phyloP scores from a whole-genome alignment of 176 grass and related monocot species.

The Oryza officinalis region DNA sequence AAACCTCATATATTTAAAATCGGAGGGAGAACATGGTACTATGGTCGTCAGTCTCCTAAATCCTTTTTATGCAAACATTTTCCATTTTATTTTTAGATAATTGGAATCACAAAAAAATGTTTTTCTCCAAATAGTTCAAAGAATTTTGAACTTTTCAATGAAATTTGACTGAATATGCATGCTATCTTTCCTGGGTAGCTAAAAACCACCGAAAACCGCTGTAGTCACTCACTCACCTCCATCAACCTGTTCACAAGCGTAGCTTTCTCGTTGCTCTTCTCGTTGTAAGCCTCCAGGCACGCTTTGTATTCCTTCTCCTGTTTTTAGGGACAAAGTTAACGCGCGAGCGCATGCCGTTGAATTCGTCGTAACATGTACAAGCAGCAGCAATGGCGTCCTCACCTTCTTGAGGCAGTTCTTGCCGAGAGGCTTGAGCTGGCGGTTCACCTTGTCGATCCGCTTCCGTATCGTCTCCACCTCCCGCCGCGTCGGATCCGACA shows the following conservation, averaged over 20 bases:
- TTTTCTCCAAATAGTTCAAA: not conserved
- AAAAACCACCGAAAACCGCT: not conserved
- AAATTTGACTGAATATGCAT: not conserved
- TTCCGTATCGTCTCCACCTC: slow-evolving; percentile 74
- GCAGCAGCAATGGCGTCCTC: not conserved
- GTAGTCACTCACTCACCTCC: slow-evolving; percentile 21
- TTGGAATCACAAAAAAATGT: not conserved
- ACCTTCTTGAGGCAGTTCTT: slow-evolving; percentile 80
- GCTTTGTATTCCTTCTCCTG: slow-evolving; percentile 52
- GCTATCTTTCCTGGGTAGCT: not conserved
- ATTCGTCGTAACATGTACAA: no score
- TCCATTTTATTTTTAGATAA: not conserved
- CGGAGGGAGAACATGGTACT: no score
- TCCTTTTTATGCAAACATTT: not conserved
- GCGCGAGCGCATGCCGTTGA: no score
- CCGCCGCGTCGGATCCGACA: slow-evolving; percentile 78
- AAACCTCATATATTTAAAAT: no score
- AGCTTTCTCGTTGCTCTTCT: slow-evolving; percentile 49
- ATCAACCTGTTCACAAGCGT: slow-evolving; percentile 41
- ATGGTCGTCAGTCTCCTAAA: not conserved
- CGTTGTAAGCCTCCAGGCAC: slow-evolving; percentile 39
- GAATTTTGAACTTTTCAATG: not conserved
- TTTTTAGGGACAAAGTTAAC: not conserved
- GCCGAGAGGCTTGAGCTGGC: slow-evolving; percentile 70
- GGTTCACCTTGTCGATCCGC: slow-evolving; percentile 71